Conservation (phyloP, 306 rosid species). For the Begonia peltatifolia region DNA sequence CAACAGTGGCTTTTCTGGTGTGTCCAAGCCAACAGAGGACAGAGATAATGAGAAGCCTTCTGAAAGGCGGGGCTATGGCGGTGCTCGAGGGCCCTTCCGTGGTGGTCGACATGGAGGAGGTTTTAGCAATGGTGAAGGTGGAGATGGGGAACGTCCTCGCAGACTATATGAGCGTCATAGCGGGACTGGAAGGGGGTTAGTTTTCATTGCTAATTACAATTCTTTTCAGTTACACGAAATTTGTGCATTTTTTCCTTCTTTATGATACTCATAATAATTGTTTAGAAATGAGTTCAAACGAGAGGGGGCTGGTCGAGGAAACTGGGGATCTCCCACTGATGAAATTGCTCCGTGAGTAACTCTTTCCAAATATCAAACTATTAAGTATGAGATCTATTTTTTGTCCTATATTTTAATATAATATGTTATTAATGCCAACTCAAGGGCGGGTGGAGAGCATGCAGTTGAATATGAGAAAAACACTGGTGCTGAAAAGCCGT, state of each 20-base stretch:
- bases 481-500: conserved; percentile 51
- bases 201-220: background rate
- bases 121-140: conserved; percentile 32
- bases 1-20: conserved; percentile 28
- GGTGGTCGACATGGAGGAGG: conserved; percentile 40
- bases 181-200: conserved; percentile 64
- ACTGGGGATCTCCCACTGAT: conserved; percentile 44
- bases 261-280: background rate
- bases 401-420: background rate
- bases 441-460: conserved; percentile 53
- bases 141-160: conserved; percentile 41
- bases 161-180: conserved; percentile 41
- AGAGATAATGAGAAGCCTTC: conserved; percentile 28
- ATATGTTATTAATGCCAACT: background rate
- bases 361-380: background rate
- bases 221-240: background rate
- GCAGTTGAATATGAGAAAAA: conserved; percentile 48
- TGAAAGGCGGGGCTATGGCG: conserved; percentile 44
- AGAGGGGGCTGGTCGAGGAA: conserved; percentile 51
- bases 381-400: no score
- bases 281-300: conserved; percentile 42
- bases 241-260: background rate
- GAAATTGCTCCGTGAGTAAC: conserved; percentile 38
- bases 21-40: conserved; percentile 25
- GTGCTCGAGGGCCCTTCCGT: conserved; percentile 34